phyloP scores from a whole-genome alignment of 768 basidiomycete species.

The Sarcodon aspratus region DNA sequence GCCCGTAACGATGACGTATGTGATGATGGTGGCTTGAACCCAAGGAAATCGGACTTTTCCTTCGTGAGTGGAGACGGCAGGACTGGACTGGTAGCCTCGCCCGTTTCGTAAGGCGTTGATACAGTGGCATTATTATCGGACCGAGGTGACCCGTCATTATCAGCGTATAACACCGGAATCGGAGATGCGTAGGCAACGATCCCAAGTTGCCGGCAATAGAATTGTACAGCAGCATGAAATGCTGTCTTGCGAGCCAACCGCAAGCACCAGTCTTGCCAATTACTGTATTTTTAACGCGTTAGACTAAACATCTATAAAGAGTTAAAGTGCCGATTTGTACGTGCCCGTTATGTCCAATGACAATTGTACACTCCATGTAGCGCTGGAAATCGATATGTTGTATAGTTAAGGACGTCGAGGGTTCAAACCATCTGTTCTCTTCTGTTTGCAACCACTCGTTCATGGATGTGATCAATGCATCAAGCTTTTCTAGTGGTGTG shows the following conservation, averaged over 20 bases:
- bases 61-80: neutral
- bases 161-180: conserved; percentile 42
- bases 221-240: conserved; percentile 69
- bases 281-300: conserved; percentile 16
- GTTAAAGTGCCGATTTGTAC: conserved; percentile 9
- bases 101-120: neutral
- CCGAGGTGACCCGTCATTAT: conserved; percentile 11
- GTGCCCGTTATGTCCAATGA: conserved; percentile 42
- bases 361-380: conserved; percentile 57
- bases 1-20: conserved; percentile 13
- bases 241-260: conserved; percentile 55
- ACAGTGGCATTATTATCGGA: neutral
- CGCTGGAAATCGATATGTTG: conserved; percentile 58
- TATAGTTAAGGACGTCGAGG: conserved; percentile 49
- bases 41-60: conserved; percentile 11
- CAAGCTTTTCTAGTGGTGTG: conserved; percentile 61
- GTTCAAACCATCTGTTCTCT: conserved; percentile 70
- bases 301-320: neutral
- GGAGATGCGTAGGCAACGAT: conserved; percentile 51
- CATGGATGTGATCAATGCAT: conserved; percentile 51
- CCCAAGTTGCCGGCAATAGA: conserved; percentile 59
- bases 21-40: conserved; percentile 16
- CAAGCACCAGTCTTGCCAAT: conserved; percentile 53
- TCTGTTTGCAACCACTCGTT: conserved; percentile 73
- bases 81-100: neutral